Evolutionary conservation across 83 land plant species (phyloP).

Genomic region (Isoetes engelmannii): DNA sequence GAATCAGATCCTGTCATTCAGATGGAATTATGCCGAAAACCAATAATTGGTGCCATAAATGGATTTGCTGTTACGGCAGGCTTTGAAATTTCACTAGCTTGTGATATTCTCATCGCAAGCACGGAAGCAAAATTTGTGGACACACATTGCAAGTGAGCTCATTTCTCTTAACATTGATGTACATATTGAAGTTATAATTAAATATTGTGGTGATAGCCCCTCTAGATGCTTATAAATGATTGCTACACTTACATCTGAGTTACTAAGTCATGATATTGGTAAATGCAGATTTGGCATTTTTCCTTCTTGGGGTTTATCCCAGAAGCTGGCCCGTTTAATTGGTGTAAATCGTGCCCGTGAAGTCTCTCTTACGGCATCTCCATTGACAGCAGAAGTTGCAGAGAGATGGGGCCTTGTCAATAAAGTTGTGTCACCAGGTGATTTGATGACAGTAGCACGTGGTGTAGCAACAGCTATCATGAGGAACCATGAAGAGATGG

Average conservation of each 20-base stretch:
- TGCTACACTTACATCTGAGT: too few relatives aligned
- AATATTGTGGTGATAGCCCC: too few relatives aligned
- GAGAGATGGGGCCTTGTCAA: constrained; percentile 90
- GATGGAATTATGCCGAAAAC: constrained; percentile 86
- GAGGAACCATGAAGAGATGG: constrained; percentile 65
- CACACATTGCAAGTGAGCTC: constrained; percentile 82
- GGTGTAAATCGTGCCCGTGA: constrained; percentile 81
- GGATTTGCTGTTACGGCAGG: constrained; percentile 91
- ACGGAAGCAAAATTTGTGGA: constrained; percentile 83
- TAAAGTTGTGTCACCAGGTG: constrained; percentile 61
- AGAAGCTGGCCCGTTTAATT: constrained; percentile 79
- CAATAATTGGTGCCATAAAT: constrained; percentile 78
- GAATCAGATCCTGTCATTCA: constrained; percentile 56
- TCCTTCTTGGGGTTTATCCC: constrained; percentile 98
- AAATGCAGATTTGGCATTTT: constrained; percentile 98
- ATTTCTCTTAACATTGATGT: too few relatives aligned
- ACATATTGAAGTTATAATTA: too few relatives aligned
- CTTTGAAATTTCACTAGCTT: constrained; percentile 85
- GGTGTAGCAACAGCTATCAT: constrained; percentile 66
- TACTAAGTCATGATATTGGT: too few relatives aligned
- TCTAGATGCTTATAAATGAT: too few relatives aligned
- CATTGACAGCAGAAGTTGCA: constrained; percentile 66
- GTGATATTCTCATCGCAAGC: constrained; percentile 74
- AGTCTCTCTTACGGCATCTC: constrained; percentile 56
- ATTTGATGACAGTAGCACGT: constrained; percentile 59